Percentiles rank a stretch among this genome's conserved stretches.
Evolutionary conservation across 2,329 filamentous ascomycete species (phyloP).

Genomic region (Ceratocystis destructans): DNA sequence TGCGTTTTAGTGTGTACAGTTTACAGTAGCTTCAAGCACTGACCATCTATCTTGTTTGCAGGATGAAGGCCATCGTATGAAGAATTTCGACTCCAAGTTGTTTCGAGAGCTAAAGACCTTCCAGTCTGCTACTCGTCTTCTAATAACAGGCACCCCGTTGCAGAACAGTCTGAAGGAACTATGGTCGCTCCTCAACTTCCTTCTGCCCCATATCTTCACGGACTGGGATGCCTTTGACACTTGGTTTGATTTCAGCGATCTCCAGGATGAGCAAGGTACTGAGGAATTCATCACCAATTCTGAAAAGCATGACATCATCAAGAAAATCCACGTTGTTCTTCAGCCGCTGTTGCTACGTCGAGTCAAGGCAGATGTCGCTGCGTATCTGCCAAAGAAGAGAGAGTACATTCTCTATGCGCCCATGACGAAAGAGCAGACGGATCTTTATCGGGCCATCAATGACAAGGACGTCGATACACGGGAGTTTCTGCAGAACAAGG

Average conservation of each 20-base stretch:
- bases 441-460: constrained; percentile 59
- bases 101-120: constrained; percentile 83
- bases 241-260: constrained; percentile 93
- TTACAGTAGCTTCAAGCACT: neutral
- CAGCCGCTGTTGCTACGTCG: constrained; percentile 81
- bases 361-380: constrained; percentile 86
- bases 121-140: constrained; percentile 72
- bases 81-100: constrained; percentile 86
- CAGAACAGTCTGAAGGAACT: constrained; percentile 93
- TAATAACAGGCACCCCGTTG: constrained; percentile 88
- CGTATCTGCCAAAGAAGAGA: constrained; percentile 82
- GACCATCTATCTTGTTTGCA: constrained; percentile 24
- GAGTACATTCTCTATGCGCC: constrained; percentile 94
- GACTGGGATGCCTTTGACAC: constrained; percentile 85
- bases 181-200: constrained; percentile 88
- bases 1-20: neutral
- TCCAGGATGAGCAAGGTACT: constrained; percentile 69
- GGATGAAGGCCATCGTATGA: constrained; percentile 94
- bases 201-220: constrained; percentile 84
- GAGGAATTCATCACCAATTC: constrained; percentile 68
- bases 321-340: constrained; percentile 82
- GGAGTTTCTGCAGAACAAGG: constrained; percentile 70
- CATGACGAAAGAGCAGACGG: constrained; percentile 78
- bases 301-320: constrained; percentile 37
- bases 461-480: constrained; percentile 48